phyloP scores from a whole-genome alignment of 352 stramenopile species.

The Pythium guiyangense region DNA sequence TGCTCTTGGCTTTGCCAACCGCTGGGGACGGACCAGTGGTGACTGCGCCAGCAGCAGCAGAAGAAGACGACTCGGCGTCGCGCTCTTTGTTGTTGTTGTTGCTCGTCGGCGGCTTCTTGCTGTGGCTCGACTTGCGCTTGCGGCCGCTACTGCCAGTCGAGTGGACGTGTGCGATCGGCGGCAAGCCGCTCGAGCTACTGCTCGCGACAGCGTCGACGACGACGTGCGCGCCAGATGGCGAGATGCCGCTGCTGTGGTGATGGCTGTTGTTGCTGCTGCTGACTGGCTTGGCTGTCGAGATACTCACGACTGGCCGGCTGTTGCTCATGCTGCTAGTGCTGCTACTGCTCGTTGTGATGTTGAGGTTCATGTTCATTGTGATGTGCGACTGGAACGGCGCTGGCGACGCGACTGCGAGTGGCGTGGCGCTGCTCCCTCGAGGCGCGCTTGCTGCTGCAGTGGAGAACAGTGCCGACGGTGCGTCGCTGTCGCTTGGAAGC shows the following conservation, averaged over 20 bases:
- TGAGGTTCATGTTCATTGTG: conserved; percentile 21
- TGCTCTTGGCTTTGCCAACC: conserved; percentile 7
- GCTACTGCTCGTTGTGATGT: conserved; percentile 15
- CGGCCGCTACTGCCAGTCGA: conserved; percentile 2
- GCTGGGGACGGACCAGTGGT: neutral
- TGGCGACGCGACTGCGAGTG: neutral
- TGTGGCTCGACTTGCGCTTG: conserved; percentile 16
- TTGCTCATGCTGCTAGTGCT: conserved; percentile 9
- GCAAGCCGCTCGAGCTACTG: neutral
- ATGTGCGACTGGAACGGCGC: conserved; percentile 14
- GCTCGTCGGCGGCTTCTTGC: conserved; percentile 9
- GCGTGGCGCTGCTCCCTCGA: neutral
- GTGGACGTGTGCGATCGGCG: neutral
- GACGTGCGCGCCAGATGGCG: neutral
- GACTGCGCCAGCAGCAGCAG: neutral
- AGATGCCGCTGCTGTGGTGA: conserved; percentile 5
- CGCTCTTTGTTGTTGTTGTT: conserved; percentile 12
- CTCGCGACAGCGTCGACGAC: conserved; percentile 1
- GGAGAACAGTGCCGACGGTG: no score
- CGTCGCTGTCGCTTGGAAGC: no score
- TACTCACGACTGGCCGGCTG: conserved; percentile 12
- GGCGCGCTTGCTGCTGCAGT: no score
- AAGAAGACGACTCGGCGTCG: conserved; percentile 1
- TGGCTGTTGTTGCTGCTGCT: neutral
- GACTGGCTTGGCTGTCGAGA: conserved; percentile 8